phyloP scores from a whole-genome alignment of 306 rosid genomes.

The barrel medic (Medicago truncatula) region MtrunA17r5.0-ANR NC_053049.1:26911501-26912000 shows the following conservation, averaged over 20 bases:
- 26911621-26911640: constrained; percentile 91
- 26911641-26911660: constrained; percentile 67
- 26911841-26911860: too few species aligned
- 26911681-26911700: background rate
- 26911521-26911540: constrained; percentile 2
- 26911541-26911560: constrained; percentile 42
- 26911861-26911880: too few species aligned
- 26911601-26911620: constrained; percentile 91
- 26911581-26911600: constrained; percentile 91
- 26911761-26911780: background rate
- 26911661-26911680: constrained; percentile 17
- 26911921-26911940: too few species aligned
- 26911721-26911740: background rate
- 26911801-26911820: too few species aligned
- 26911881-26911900: too few species aligned
- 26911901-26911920: too few species aligned
- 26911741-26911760: background rate
- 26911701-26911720: constrained; percentile 11
- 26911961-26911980: background rate
- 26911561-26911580: constrained; percentile 82
- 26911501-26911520: constrained; percentile 4
- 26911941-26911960: background rate
- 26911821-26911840: too few species aligned
- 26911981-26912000: background rate
- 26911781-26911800: too few species aligned